Evolutionary conservation across 441 rosid genomes (phyloP).

Genomic region (Lepidium campestre): DNA sequence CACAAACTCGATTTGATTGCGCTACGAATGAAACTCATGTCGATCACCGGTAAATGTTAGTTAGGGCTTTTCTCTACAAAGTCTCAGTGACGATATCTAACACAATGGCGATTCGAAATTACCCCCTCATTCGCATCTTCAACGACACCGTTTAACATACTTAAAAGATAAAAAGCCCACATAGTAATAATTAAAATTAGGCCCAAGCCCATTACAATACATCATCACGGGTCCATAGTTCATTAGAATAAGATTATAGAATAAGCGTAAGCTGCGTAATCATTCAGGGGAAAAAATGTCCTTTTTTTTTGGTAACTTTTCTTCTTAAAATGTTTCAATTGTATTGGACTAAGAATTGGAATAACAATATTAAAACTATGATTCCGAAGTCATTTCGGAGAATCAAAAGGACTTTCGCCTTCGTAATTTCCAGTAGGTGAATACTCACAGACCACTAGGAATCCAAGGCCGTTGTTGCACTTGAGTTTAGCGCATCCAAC

Average conservation of each 20-base stretch:
- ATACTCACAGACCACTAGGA: constrained; percentile 38
- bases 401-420: constrained; percentile 39
- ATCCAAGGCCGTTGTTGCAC: constrained; percentile 30
- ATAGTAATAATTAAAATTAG: not conserved
- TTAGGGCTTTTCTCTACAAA: constrained; percentile 11
- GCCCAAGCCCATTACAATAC: not conserved
- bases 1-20: constrained; percentile 34
- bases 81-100: constrained; percentile 7
- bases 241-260: not conserved
- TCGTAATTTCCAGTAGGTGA: constrained; percentile 49
- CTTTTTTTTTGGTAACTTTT: too few species aligned
- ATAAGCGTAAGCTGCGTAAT: too few species aligned
- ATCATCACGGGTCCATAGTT: not conserved
- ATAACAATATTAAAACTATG: not conserved
- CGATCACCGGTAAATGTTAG: constrained; percentile 1
- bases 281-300: not conserved
- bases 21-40: constrained; percentile 44
- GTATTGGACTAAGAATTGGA: too few species aligned
- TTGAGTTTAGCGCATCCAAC: constrained; percentile 38
- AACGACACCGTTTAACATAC: constrained; percentile 1
- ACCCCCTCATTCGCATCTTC: not conserved
- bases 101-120: not conserved
- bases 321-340: not conserved
- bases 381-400: not conserved
- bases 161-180: not conserved